A percentile compares a stretch with the other conserved stretches of the same genome.
Conservation (phyloP, 306 rosid genomes). For the Sindora glabra region DNA sequence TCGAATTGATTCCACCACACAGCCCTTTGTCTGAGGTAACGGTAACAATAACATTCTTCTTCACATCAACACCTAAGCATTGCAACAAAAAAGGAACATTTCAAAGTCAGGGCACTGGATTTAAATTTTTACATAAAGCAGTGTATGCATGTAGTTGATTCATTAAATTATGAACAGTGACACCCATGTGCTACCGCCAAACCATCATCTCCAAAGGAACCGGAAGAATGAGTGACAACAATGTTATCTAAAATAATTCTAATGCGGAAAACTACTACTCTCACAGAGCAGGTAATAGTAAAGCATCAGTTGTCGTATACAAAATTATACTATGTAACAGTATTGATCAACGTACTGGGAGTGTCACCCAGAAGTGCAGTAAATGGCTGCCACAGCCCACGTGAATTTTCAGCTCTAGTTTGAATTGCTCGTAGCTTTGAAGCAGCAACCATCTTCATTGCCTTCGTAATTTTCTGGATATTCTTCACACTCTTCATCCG, state of each 20-base stretch:
- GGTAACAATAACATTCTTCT: conserved; percentile 76
- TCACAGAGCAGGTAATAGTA: too few relatives aligned
- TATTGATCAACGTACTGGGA: conserved; percentile 49
- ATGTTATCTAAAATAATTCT: neutral
- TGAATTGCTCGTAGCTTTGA: conserved; percentile 91
- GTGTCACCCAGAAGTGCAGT: conserved; percentile 90
- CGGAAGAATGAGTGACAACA: neutral
- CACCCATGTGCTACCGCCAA: neutral
- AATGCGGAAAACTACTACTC: too few relatives aligned
- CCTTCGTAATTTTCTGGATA: conserved; percentile 97
- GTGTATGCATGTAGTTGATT: neutral
- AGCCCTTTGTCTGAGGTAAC: conserved; percentile 96
- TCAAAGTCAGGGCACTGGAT: conserved; percentile 8
- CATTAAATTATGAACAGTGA: too few relatives aligned
- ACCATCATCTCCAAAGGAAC: neutral
- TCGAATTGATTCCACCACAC: conserved; percentile 98
- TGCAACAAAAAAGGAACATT: conserved; percentile 9
- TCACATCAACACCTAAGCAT: conserved; percentile 53
- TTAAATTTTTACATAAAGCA: neutral
- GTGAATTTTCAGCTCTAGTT: conserved; percentile 76
- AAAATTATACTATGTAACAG: neutral
- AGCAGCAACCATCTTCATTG: conserved; percentile 99
- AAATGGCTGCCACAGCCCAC: conserved; percentile 97
- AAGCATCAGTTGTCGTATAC: neutral
- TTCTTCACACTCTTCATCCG: conserved; percentile 98